Evolutionary conservation across 345 rosid genomes (phyloP).

Genomic region (Camelina hispida): DNA sequence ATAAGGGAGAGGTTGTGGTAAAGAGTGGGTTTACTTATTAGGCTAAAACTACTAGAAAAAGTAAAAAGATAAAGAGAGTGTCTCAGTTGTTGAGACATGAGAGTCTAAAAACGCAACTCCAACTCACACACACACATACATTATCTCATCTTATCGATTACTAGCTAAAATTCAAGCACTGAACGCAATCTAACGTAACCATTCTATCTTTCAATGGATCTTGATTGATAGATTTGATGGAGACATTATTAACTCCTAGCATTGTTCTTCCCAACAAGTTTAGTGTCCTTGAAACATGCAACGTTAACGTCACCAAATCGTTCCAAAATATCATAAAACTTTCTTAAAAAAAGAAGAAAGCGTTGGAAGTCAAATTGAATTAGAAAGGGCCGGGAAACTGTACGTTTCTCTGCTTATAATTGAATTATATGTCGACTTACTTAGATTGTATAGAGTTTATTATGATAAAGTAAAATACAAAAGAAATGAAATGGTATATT

Average conservation of each 20-base stretch:
- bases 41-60: conserved; percentile 29
- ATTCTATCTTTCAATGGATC: conserved; percentile 22
- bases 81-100: conserved; percentile 31
- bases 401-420: conserved; percentile 28
- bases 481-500: not conserved
- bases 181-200: conserved; percentile 27
- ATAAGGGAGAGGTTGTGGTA: conserved; percentile 11
- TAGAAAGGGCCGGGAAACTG: not conserved
- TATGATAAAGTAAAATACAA: not conserved
- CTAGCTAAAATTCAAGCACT: conserved; percentile 13
- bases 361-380: not conserved
- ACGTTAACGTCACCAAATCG: conserved; percentile 17
- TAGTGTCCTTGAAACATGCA: conserved; percentile 9
- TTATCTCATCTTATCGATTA: conserved; percentile 6
- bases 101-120: conserved; percentile 42
- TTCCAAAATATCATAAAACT: not conserved
- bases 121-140: conserved; percentile 14
- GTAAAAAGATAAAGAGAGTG: conserved; percentile 35
- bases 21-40: conserved; percentile 40
- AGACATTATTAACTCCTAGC: not conserved
- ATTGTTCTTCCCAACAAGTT: conserved; percentile 18
- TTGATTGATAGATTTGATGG: conserved; percentile 11
- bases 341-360: not conserved
- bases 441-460: conserved; percentile 1
- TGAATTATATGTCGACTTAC: conserved; percentile 25